Percentiles rank a stretch among this genome's conserved stretches.
Conservation (phyloP, 441 rosid species). For the Aleurites moluccanus region DNA sequence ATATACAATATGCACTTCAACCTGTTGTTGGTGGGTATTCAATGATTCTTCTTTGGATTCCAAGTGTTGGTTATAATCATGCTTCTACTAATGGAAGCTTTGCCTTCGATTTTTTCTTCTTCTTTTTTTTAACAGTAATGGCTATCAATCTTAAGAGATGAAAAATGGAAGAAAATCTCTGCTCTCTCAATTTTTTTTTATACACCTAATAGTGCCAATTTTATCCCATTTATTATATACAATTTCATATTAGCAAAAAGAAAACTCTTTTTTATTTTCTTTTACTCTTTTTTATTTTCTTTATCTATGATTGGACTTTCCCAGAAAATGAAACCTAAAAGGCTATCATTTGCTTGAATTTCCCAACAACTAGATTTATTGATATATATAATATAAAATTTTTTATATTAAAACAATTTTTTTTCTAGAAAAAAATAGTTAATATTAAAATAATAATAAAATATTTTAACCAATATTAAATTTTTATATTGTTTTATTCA, state of each 20-base stretch:
- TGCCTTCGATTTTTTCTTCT: background rate
- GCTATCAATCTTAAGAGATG: background rate
- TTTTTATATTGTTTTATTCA: too few species aligned
- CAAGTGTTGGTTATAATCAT: constrained; percentile 10
- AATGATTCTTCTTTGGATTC: constrained; percentile 33
- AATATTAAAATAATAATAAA: too few species aligned
- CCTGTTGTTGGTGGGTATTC: constrained; percentile 42
- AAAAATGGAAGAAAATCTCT: too few species aligned
- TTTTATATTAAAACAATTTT: too few species aligned
- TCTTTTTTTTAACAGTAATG: background rate
- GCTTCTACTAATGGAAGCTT: background rate
- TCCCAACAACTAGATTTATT: background rate
- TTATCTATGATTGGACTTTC: background rate
- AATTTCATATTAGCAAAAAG: background rate
- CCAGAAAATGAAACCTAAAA: background rate
- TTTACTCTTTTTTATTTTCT: too few species aligned
- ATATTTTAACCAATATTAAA: too few species aligned
- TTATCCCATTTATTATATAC: too few species aligned
- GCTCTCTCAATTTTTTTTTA: background rate
- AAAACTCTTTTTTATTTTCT: too few species aligned
- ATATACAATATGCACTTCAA: too few species aligned
- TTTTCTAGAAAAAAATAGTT: too few species aligned
- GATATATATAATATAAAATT: too few species aligned
- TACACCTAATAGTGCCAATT: too few species aligned
- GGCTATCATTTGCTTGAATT: background rate